Conservation (phyloP, 306 rosid species). For the Psophocarpus tetragonolobus region DNA sequence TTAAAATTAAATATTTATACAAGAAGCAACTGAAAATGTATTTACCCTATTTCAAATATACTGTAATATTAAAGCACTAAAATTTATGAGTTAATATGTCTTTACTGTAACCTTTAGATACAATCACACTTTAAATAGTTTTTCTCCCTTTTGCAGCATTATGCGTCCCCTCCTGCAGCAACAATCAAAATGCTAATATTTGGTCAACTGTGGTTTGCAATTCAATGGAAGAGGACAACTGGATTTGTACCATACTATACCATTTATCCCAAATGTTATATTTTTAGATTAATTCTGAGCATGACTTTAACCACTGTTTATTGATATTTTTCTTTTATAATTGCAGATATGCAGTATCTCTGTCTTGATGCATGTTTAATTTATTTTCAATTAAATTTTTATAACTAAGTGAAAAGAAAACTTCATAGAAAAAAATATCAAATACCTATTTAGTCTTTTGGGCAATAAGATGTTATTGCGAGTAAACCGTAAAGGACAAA, state of each 20-base stretch:
- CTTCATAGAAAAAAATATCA: no score
- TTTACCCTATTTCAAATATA: not conserved
- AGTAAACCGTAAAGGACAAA: no score
- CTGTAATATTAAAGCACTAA: not conserved
- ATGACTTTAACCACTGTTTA: not conserved
- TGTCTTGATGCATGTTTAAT: not conserved
- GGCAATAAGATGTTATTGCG: no score
- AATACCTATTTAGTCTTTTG: no score
- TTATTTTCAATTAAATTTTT: not conserved
- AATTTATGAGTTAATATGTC: not conserved
- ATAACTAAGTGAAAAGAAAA: not conserved
- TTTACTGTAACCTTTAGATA: not conserved
- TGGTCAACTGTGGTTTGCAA: not conserved
- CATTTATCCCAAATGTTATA: not conserved
- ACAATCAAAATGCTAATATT: not conserved
- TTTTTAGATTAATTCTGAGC: not conserved
- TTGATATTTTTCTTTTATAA: not conserved
- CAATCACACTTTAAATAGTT: not conserved
- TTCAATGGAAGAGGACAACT: not conserved
- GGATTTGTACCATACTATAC: not conserved
- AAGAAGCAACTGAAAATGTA: not conserved
- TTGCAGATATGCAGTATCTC: not conserved
- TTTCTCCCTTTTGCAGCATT: not conserved
- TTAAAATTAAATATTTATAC: not conserved
- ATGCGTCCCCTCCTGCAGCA: not conserved